Conservation (phyloP, 2,329 filamentous ascomycete species). For the Tetracladium maxilliforme region DNA sequence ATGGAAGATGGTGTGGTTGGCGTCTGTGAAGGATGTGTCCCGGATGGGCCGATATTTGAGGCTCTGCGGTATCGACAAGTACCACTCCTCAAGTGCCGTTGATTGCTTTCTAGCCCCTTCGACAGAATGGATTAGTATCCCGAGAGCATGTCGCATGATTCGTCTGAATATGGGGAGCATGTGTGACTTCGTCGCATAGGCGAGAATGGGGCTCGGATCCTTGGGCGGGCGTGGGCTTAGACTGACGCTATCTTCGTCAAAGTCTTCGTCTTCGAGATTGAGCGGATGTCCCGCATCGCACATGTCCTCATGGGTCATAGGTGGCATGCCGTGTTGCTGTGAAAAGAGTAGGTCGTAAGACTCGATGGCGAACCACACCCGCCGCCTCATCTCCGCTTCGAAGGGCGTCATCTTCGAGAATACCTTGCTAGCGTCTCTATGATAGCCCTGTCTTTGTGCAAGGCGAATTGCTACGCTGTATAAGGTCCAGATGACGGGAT, state of each 20-base stretch:
- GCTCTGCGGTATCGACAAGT: slow-evolving; percentile 6
- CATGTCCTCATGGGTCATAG: slow-evolving; percentile 9
- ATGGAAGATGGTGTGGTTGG: slow-evolving; percentile 10
- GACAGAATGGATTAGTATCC: slow-evolving; percentile 9
- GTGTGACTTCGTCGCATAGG: slow-evolving; percentile 15
- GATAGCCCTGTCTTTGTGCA: slow-evolving; percentile 13
- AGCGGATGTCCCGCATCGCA: slow-evolving; percentile 11
- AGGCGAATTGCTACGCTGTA: slow-evolving; percentile 10
- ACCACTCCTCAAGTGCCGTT: slow-evolving; percentile 9
- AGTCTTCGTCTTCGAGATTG: slow-evolving; percentile 13
- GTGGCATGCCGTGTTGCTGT: slow-evolving; percentile 13
- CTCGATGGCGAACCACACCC: slow-evolving; percentile 11
- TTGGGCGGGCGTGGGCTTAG: slow-evolving; percentile 9
- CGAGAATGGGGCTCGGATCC: slow-evolving; percentile 11
- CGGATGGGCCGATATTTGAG: slow-evolving; percentile 11
- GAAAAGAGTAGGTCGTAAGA: slow-evolving; percentile 13
- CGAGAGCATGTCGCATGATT: slow-evolving; percentile 13
- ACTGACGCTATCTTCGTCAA: slow-evolving; percentile 11
- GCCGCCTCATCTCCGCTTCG: slow-evolving; percentile 13
- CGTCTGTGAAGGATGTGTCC: slow-evolving; percentile 9
- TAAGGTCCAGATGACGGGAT: slow-evolving; percentile 10
- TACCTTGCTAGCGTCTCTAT: slow-evolving; percentile 8
- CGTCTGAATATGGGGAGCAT: slow-evolving; percentile 12
- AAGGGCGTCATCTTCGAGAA: slow-evolving; percentile 8
- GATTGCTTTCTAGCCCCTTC: slow-evolving; percentile 8